A percentile compares a stretch with the other conserved stretches of the same genome.
These are phyloP conservation scores for Dactylonectria estremocensis DNA, from an alignment of 2,329 filamentous ascomycete genomes.

Conservation along the genomic window DNA sequence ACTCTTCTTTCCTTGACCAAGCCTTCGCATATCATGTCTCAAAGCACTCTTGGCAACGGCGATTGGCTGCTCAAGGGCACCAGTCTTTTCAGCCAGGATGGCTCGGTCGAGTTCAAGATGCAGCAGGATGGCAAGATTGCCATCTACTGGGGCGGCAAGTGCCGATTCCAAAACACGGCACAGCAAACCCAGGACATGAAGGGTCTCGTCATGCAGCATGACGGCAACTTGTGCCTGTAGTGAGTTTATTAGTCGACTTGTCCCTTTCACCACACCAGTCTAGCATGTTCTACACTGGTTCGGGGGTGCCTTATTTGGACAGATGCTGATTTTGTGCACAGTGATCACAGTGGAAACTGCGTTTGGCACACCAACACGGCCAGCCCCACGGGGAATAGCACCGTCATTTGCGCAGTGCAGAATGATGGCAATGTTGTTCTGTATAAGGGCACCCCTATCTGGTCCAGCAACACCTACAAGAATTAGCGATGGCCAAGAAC, in stretches of 20 bases:
- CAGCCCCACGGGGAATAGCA: constrained; percentile 32
- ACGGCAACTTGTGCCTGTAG: constrained; percentile 54
- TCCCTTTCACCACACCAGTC: not conserved
- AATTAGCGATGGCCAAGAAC: not conserved
- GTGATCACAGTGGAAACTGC: constrained; percentile 35
- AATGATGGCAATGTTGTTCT: constrained; percentile 53
- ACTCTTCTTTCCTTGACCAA: not conserved
- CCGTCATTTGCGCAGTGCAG: constrained; percentile 49
- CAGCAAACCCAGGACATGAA: constrained; percentile 49
- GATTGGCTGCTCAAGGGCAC: constrained; percentile 50
- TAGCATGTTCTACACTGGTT: not conserved
- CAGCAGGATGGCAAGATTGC: constrained; percentile 52
- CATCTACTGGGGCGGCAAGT: constrained; percentile 50
- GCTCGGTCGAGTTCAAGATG: constrained; percentile 52
- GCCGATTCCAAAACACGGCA: constrained; percentile 49
- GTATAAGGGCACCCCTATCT: constrained; percentile 52
- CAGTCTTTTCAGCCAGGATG: constrained; percentile 51
- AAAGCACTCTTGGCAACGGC: constrained; percentile 51
- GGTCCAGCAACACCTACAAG: constrained; percentile 52
- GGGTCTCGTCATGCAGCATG: constrained; percentile 49
- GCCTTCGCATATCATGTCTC: constrained; percentile 14
- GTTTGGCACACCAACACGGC: constrained; percentile 51
- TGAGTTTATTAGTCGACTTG: constrained; percentile 31
- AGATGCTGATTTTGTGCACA: constrained; percentile 1
- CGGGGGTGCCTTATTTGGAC: not conserved